Conservation (phyloP, 2,329 filamentous ascomycete genomes). For the Talaromyces sp. region DNA sequence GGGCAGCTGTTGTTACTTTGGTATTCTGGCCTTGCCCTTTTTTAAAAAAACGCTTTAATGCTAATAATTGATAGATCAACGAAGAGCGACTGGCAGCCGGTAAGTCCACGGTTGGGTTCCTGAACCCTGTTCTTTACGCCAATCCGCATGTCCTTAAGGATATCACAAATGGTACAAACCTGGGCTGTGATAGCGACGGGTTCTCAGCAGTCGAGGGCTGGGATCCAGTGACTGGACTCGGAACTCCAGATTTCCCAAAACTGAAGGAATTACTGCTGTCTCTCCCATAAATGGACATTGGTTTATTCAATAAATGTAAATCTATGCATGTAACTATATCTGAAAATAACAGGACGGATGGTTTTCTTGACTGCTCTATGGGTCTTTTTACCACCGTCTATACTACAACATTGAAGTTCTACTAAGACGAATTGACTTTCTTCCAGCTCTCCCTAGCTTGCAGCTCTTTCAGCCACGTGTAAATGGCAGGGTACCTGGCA, state of each 20-base stretch:
- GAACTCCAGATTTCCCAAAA: conserved; percentile 28
- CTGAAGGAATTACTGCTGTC: conserved; percentile 25
- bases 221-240: conserved; percentile 29
- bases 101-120: conserved; percentile 49
- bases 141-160: conserved; percentile 34
- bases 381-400: neutral
- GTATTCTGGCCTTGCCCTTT: conserved; percentile 14
- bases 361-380: neutral
- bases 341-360: neutral
- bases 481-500: neutral
- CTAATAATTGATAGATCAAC: conserved; percentile 50
- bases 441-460: neutral
- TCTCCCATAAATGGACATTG: neutral
- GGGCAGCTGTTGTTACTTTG: conserved; percentile 26
- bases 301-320: neutral
- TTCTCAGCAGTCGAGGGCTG: conserved; percentile 25
- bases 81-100: conserved; percentile 52
- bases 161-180: conserved; percentile 36
- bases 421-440: neutral
- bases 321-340: neutral
- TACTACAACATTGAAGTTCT: neutral
- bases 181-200: conserved; percentile 22
- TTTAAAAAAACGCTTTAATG: neutral
- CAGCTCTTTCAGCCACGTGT: neutral
- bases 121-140: conserved; percentile 45